Evolutionary conservation across 305 asterid genomes (phyloP).

Genomic region (Lippia alba): DNA sequence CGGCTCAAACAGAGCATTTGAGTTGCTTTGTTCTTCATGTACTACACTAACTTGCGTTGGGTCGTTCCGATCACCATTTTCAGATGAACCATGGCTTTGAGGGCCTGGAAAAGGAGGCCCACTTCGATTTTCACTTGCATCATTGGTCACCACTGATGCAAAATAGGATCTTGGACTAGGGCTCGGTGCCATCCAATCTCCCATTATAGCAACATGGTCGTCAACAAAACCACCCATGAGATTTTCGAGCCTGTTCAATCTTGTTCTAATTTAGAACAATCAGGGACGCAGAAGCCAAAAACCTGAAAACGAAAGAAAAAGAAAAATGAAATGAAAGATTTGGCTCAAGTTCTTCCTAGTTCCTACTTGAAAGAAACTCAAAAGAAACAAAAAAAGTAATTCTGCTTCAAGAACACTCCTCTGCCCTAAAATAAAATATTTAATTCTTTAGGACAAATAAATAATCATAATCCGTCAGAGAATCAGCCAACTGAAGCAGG

Average conservation of each 20-base stretch:
- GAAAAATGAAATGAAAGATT: neutral
- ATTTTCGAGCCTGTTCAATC: neutral
- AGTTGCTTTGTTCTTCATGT: slow-evolving; percentile 39
- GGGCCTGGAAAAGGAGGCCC: slow-evolving; percentile 37
- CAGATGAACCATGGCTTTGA: slow-evolving; percentile 29
- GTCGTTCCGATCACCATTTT: slow-evolving; percentile 33
- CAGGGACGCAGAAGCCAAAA: neutral
- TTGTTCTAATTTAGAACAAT: neutral
- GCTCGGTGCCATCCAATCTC: slow-evolving; percentile 77
- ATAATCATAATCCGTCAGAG: slow-evolving; percentile 3
- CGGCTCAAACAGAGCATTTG: slow-evolving; percentile 40
- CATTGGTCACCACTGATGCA: slow-evolving; percentile 35
- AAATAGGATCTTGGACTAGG: slow-evolving; percentile 57
- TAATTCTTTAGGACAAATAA: neutral
- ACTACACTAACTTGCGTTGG: slow-evolving; percentile 25
- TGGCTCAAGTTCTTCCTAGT: neutral
- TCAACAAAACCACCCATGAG: slow-evolving; percentile 72
- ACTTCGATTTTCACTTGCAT: slow-evolving; percentile 38
- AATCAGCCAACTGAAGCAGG: neutral
- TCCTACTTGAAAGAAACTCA: slow-evolving; percentile 10
- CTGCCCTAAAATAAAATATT: slow-evolving; percentile 3
- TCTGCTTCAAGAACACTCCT: slow-evolving; percentile 3
- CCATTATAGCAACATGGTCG: slow-evolving; percentile 65
- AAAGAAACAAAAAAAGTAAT: neutral
- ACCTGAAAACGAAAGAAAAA: slow-evolving; percentile 21